phyloP scores from a whole-genome alignment of 306 rosid species.

The Betula pendula region DNA sequence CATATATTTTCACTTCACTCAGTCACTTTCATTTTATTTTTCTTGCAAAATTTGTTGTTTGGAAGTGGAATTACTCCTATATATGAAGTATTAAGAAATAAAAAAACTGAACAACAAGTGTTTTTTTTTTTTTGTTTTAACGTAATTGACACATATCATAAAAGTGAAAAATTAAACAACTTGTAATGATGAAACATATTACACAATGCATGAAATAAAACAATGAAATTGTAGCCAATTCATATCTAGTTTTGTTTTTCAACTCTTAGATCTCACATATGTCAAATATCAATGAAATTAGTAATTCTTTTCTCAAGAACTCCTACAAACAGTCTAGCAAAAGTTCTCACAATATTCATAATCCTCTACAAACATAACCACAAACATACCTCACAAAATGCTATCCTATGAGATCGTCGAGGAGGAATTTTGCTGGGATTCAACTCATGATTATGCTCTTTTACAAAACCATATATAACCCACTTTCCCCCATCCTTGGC shows the following conservation, averaged over 20 bases:
- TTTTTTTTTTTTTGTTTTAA: too few species aligned
- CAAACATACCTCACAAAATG: constrained; percentile 23
- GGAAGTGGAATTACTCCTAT: background rate
- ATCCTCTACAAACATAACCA: background rate
- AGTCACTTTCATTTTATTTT: background rate
- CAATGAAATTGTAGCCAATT: background rate
- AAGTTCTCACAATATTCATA: background rate
- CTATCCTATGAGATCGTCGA: constrained; percentile 24
- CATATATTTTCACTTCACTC: background rate
- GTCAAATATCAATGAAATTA: background rate
- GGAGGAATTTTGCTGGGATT: constrained; percentile 25
- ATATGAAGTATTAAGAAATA: background rate
- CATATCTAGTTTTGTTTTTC: background rate
- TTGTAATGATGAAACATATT: background rate
- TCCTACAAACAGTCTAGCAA: background rate
- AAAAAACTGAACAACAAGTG: background rate
- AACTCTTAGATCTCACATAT: background rate
- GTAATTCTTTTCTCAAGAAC: background rate
- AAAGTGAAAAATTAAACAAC: too few species aligned
- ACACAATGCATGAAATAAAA: background rate
- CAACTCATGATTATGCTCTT: constrained; percentile 26
- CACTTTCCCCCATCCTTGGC: constrained; percentile 21
- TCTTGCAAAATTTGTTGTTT: background rate
- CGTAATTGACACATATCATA: too few species aligned
- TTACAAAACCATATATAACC: constrained; percentile 24